phyloP scores from a whole-genome alignment of 768 basidiomycete species.

The Ramaria sp. region DNA sequence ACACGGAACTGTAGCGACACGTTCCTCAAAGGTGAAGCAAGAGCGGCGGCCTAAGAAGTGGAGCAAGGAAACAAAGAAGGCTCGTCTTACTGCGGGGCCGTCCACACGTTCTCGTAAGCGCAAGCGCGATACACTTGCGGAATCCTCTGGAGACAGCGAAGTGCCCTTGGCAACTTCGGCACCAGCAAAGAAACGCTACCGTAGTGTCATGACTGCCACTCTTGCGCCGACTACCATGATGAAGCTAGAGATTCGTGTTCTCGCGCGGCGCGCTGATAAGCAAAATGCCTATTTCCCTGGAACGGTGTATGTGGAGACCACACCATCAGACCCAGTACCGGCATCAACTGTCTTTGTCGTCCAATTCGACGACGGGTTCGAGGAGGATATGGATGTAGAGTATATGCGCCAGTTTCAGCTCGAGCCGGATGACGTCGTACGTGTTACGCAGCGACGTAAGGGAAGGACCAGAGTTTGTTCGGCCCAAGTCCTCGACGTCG shows the following conservation, averaged over 20 bases:
- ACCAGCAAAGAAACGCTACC: constrained; percentile 4
- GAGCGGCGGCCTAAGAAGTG: neutral
- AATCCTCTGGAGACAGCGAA: neutral
- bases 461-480: constrained; percentile 21
- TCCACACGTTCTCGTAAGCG: constrained; percentile 4
- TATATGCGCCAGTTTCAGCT: constrained; percentile 45
- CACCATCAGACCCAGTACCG: constrained; percentile 14
- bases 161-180: neutral
- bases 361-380: constrained; percentile 56
- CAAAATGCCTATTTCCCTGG: constrained; percentile 46
- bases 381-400: constrained; percentile 34
- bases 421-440: constrained; percentile 45
- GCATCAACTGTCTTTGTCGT: constrained; percentile 29
- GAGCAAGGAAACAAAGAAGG: neutral
- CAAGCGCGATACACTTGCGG: neutral
- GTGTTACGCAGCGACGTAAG: constrained; percentile 23
- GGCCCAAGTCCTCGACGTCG: constrained; percentile 12
- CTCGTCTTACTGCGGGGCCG: neutral
- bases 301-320: constrained; percentile 29
- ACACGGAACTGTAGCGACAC: neutral
- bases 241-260: neutral
- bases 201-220: neutral
- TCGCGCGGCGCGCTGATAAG: constrained; percentile 1
- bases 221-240: neutral
- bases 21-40: neutral